phyloP scores from a whole-genome alignment of 805 yeast species.

The Isabelozyma heimii region DNA sequence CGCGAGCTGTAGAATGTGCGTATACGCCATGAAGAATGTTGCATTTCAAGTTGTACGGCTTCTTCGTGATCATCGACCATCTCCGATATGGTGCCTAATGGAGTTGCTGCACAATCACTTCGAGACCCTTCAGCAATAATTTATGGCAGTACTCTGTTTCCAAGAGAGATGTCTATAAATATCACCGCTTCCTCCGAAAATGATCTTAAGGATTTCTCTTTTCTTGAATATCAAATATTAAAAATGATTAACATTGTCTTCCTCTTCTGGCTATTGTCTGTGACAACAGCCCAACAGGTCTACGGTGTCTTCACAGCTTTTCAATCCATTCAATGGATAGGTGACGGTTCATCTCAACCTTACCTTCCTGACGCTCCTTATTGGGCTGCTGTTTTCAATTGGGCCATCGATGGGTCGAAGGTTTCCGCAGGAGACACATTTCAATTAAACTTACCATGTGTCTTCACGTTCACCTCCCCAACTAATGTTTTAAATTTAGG shows the following conservation, averaged over 20 bases:
- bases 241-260: not conserved
- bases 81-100: no score
- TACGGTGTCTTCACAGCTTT: not conserved
- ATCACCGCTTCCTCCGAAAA: no score
- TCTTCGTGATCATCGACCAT: no score
- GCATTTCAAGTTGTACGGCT: no score
- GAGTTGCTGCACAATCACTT: no score
- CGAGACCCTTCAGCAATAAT: no score
- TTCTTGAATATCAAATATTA: no score
- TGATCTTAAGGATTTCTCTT: no score
- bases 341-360: not conserved
- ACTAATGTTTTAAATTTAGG: not conserved
- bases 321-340: not conserved
- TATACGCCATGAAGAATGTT: no score
- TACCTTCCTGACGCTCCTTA: not conserved
- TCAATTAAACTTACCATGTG: slow-evolving; percentile 22
- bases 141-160: no score
- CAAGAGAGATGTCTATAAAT: no score
- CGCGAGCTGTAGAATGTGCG: no score
- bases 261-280: not conserved
- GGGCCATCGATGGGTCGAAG: slow-evolving; percentile 16
- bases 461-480: slow-evolving; percentile 4
- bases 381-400: slow-evolving; percentile 17
- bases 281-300: not conserved
- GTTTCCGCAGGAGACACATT: slow-evolving; percentile 24